phyloP scores from a whole-genome alignment of 345 rosid genomes.

The Gossypium rotundifolium region DNA sequence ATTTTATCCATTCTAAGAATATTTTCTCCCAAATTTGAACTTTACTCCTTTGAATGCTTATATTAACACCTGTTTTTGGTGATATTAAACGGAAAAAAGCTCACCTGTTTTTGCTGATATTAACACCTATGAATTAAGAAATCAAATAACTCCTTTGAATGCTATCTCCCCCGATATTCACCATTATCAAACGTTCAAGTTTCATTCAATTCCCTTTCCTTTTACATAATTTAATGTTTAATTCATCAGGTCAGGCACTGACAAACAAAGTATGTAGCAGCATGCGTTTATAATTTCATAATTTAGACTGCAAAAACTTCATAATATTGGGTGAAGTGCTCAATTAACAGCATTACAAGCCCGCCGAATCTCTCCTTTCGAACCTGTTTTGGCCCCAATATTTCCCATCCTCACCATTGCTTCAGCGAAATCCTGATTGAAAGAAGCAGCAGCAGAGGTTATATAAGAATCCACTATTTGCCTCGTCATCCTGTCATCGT shows the following conservation, averaged over 20 bases:
- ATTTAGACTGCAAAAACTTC: neutral
- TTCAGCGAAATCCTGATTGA: constrained; percentile 39
- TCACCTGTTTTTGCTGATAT: neutral
- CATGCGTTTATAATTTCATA: neutral
- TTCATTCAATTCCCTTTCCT: neutral
- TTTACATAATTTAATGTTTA: neutral
- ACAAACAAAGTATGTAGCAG: neutral
- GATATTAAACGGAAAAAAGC: too few species aligned
- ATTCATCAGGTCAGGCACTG: neutral
- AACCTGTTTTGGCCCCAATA: constrained; percentile 37
- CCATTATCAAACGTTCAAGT: neutral
- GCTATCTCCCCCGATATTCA: neutral
- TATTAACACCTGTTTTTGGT: too few species aligned
- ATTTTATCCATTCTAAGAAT: too few species aligned
- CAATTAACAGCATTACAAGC: constrained; percentile 41
- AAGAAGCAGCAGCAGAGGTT: constrained; percentile 18
- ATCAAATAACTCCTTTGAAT: neutral
- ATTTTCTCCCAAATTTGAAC: too few species aligned
- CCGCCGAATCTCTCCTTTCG: constrained; percentile 45
- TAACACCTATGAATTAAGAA: neutral
- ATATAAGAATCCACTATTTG: constrained; percentile 34
- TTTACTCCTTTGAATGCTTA: too few species aligned
- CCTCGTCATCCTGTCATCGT: constrained; percentile 29
- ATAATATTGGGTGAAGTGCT: neutral
- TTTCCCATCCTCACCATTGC: constrained; percentile 57